Percentiles rank a stretch among this genome's conserved stretches.
Conservation (phyloP, 345 rosid species). For the Sapria himalayana region DNA sequence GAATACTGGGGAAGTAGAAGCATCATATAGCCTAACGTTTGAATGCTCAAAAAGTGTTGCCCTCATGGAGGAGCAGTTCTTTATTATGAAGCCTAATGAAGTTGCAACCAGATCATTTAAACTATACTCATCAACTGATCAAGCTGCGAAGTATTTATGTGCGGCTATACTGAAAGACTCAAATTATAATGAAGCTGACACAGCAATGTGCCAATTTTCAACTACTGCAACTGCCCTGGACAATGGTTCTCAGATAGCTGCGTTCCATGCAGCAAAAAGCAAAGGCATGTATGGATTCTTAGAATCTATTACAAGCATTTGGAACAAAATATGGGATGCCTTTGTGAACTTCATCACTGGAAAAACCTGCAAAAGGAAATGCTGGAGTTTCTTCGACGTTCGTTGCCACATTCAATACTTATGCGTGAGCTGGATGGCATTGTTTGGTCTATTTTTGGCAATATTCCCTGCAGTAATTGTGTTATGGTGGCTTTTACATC, state of each 20-base stretch:
- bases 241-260: constrained; percentile 69
- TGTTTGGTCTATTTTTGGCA: constrained; percentile 56
- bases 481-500: constrained; percentile 67
- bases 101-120: constrained; percentile 44
- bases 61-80: constrained; percentile 78
- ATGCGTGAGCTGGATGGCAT: constrained; percentile 73
- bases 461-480: constrained; percentile 64
- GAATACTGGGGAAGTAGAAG: constrained; percentile 77
- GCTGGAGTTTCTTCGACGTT: constrained; percentile 66
- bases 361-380: constrained; percentile 63
- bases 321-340: constrained; percentile 42
- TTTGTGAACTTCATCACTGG: constrained; percentile 59
- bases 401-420: constrained; percentile 77
- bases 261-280: constrained; percentile 42
- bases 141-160: constrained; percentile 60
- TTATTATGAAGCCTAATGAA: constrained; percentile 61
- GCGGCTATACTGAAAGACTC: constrained; percentile 80
- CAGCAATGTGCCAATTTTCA: constrained; percentile 81
- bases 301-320: constrained; percentile 32
- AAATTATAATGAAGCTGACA: constrained; percentile 59
- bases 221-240: constrained; percentile 62
- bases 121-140: constrained; percentile 58
- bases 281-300: constrained; percentile 40
- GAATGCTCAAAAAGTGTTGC: constrained; percentile 67
- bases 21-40: constrained; percentile 83